phyloP scores from a whole-genome alignment of 2,329 filamentous ascomycete genomes.

The Chrysoporthe cubensis region DNA sequence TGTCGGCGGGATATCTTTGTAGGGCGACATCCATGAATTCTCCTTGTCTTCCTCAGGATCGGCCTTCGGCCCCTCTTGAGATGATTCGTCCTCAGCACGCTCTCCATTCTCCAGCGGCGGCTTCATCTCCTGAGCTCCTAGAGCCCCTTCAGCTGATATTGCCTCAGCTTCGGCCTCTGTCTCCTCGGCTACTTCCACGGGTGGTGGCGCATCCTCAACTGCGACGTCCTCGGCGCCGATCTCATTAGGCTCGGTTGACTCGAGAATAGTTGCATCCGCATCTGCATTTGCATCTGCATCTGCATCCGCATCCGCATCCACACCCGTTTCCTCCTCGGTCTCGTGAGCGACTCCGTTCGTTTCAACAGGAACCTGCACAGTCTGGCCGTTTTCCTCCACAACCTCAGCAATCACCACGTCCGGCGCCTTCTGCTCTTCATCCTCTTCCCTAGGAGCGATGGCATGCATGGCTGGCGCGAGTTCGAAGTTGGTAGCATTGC shows the following conservation, averaged over 20 bases:
- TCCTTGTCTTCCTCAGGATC: constrained; percentile 36
- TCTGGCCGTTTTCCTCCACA: constrained; percentile 39
- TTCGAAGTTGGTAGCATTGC: constrained; percentile 81
- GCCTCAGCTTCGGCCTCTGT: neutral
- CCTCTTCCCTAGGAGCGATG: constrained; percentile 84
- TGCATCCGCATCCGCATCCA: constrained; percentile 10
- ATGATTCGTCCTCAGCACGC: constrained; percentile 31
- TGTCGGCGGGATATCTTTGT: constrained; percentile 65
- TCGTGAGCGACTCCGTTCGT: constrained; percentile 37
- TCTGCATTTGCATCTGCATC: constrained; percentile 9
- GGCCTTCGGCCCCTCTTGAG: constrained; percentile 22
- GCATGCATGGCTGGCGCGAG: constrained; percentile 80
- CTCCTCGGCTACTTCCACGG: constrained; percentile 3
- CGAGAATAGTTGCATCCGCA: constrained; percentile 35
- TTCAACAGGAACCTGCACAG: constrained; percentile 35
- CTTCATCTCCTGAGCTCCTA: constrained; percentile 30
- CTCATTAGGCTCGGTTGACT: constrained; percentile 47
- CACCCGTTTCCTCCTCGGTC: constrained; percentile 31
- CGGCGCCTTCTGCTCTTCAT: constrained; percentile 51
- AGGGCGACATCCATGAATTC: constrained; percentile 49
- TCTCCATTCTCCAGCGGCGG: constrained; percentile 31
- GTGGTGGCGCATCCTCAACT: constrained; percentile 23
- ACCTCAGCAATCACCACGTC: constrained; percentile 37
- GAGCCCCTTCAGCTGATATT: neutral
- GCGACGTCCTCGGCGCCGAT: constrained; percentile 25